These are phyloP conservation scores for Teratosphaeria destructans DNA, from an alignment of 2,329 filamentous ascomycete genomes.

Conservation along the genomic window DNA sequence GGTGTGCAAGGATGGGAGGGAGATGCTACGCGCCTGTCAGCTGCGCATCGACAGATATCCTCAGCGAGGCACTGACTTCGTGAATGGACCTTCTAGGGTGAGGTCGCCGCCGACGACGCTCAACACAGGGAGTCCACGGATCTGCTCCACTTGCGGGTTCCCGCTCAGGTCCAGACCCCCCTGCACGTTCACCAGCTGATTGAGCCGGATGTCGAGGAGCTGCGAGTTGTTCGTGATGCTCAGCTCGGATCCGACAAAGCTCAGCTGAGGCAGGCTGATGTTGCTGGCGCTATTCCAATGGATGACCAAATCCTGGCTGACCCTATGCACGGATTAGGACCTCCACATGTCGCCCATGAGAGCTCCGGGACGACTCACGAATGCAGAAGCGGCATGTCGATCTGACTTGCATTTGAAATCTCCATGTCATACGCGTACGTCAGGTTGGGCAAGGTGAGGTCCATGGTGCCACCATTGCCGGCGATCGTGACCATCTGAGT, in stretches of 20 bases:
- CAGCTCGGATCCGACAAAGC: slow-evolving; percentile 2
- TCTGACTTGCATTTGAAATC: slow-evolving; percentile 1
- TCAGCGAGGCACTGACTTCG: not conserved
- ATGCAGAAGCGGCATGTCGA: slow-evolving; percentile 2
- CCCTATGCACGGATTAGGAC: not conserved
- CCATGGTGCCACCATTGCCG: slow-evolving; percentile 2
- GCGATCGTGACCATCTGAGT: slow-evolving; percentile 3
- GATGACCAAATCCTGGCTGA: slow-evolving; percentile 3
- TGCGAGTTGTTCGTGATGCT: slow-evolving; percentile 1
- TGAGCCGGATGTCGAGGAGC: not conserved
- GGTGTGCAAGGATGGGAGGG: not conserved
- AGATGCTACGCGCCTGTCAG: not conserved
- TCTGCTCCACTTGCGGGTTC: not conserved
- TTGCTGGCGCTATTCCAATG: slow-evolving; percentile 1
- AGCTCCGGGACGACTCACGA: not conserved
- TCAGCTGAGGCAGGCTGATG: slow-evolving; percentile 1
- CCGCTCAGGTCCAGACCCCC: not conserved
- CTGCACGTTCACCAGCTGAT: slow-evolving; percentile 3
- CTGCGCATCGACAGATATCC: not conserved
- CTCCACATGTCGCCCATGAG: not conserved
- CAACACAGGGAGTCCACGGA: not conserved
- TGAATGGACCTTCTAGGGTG: slow-evolving; percentile 1
- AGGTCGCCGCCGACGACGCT: slow-evolving; percentile 2
- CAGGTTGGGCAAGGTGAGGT: slow-evolving; percentile 4
- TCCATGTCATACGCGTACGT: slow-evolving; percentile 6